A percentile compares a stretch with the other conserved stretches of the same genome.
Evolutionary conservation across 352 stramenopile species (phyloP).

Genomic region (Aphanomyces cochlioides): DNA sequence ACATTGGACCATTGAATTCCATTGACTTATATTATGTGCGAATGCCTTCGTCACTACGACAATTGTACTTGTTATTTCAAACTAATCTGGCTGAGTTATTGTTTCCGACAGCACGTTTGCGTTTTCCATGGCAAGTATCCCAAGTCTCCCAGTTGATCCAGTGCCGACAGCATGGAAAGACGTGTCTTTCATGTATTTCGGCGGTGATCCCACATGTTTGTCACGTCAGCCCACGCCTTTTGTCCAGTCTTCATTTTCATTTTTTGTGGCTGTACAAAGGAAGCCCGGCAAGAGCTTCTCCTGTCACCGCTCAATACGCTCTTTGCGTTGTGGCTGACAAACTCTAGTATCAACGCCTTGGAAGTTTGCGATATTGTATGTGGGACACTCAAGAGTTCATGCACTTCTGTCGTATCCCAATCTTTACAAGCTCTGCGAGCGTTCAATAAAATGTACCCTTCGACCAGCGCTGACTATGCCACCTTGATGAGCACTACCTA

Average conservation of each 20-base stretch:
- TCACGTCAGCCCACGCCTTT: background rate
- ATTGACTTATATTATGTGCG: conserved; percentile 20
- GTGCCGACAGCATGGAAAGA: background rate
- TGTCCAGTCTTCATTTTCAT: conserved; percentile 19
- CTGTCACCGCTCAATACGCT: too few relatives aligned
- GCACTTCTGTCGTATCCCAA: too few relatives aligned
- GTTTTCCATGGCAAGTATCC: background rate
- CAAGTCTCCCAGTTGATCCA: background rate
- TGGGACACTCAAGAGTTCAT: too few relatives aligned
- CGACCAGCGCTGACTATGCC: too few relatives aligned
- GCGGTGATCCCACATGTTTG: conserved; percentile 12
- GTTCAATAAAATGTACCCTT: too few relatives aligned
- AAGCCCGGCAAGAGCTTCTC: background rate
- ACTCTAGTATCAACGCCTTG: too few relatives aligned
- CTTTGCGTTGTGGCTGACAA: too few relatives aligned
- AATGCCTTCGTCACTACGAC: background rate
- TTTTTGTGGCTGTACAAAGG: conserved; percentile 7
- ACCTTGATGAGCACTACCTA: background rate
- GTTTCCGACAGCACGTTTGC: background rate
- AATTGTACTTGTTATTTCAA: background rate
- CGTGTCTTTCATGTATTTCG: background rate
- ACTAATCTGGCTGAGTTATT: background rate
- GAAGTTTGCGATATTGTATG: too few relatives aligned
- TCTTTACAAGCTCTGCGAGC: too few relatives aligned
- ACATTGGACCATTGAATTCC: conserved; percentile 23